A percentile compares a stretch with the other conserved stretches of the same genome.
Conservation (phyloP, 1,284 basidiomycete species). For the Ustilago hordei region DNA sequence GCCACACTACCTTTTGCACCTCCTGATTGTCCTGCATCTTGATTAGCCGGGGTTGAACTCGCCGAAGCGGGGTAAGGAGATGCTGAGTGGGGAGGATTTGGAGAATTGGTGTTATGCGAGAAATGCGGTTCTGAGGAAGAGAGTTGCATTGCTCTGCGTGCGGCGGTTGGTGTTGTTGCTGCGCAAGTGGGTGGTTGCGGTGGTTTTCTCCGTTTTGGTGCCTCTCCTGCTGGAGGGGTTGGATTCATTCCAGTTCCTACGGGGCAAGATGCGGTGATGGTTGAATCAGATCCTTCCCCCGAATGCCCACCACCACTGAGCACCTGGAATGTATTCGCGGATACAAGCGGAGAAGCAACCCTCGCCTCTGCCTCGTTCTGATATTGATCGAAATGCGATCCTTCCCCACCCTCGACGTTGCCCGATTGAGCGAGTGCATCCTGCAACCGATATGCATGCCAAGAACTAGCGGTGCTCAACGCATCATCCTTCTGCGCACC, state of each 20-base stretch:
- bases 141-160: constrained; percentile 19
- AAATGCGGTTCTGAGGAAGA: constrained; percentile 12
- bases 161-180: neutral
- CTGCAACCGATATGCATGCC: constrained; percentile 54
- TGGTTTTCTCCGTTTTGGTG: constrained; percentile 25
- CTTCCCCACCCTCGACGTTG: neutral
- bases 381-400: neutral
- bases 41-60: neutral
- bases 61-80: constrained; percentile 5
- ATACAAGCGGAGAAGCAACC: constrained; percentile 20
- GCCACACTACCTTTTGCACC: neutral
- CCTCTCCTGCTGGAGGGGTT: neutral
- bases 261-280: neutral
- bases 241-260: too few species aligned
- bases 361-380: neutral
- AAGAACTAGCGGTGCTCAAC: constrained; percentile 31
- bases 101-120: neutral
- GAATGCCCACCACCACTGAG: neutral
- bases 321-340: constrained; percentile 21
- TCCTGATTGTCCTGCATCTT: constrained; percentile 12
- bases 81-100: neutral
- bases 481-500: constrained; percentile 30
- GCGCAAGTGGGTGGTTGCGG: constrained; percentile 25
- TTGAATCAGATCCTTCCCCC: constrained; percentile 16
- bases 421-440: constrained; percentile 13